Evolutionary conservation across 2,329 filamentous ascomycete species (phyloP).

Genomic region (Hymenoscyphus linearis): DNA sequence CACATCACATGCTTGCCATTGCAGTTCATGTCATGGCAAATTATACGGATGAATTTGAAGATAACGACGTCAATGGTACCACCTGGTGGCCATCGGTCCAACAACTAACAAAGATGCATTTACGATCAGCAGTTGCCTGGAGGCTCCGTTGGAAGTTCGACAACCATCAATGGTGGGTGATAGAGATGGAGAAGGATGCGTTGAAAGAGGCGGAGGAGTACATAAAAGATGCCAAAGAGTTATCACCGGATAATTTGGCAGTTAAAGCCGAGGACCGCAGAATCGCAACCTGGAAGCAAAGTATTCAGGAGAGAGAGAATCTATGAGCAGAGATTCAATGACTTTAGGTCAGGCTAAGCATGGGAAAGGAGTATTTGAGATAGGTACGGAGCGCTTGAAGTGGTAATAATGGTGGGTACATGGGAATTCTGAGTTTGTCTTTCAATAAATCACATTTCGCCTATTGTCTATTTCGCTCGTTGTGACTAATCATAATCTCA

Average conservation of each 20-base stretch:
- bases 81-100: not conserved
- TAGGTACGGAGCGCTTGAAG: not conserved
- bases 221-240: not conserved
- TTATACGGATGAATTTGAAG: too few species aligned
- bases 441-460: not conserved
- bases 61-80: not conserved
- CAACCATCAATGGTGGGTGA: too few species aligned
- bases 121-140: not conserved
- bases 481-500: not conserved
- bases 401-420: not conserved
- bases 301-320: not conserved
- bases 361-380: not conserved
- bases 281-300: not conserved
- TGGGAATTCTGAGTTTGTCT: not conserved
- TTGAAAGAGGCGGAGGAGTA: not conserved
- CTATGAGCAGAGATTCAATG: not conserved
- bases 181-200: not conserved
- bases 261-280: not conserved
- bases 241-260: not conserved
- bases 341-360: not conserved
- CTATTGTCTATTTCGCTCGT: not conserved
- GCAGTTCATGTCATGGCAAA: too few species aligned
- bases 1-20: too few species aligned
- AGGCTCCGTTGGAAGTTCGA: not conserved
- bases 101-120: not conserved